A percentile compares a stretch with the other conserved stretches of the same genome.
phyloP scores from a whole-genome alignment of 805 yeast species.

The Candida easanensis region DNA sequence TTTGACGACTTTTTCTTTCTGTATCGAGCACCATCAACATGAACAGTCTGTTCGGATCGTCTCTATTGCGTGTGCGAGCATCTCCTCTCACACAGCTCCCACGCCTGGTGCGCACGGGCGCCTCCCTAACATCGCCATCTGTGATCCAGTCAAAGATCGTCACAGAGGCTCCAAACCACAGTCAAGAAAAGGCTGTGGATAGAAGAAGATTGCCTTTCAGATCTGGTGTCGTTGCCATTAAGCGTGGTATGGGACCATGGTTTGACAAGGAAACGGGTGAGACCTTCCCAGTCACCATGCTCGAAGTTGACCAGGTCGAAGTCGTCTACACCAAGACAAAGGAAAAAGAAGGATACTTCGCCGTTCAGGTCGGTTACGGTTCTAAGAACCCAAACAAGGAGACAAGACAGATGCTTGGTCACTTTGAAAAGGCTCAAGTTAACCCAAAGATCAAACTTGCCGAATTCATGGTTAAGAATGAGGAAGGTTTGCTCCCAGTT shows the following conservation, averaged over 20 bases:
- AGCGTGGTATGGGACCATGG: slow-evolving; percentile 88
- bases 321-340: slow-evolving; percentile 71
- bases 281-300: slow-evolving; percentile 78
- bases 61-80: slow-evolving; percentile 15
- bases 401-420: slow-evolving; percentile 66
- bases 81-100: slow-evolving; percentile 21
- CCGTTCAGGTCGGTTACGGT: slow-evolving; percentile 87
- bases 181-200: slow-evolving; percentile 64
- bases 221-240: slow-evolving; percentile 81
- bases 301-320: slow-evolving; percentile 86
- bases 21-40: slow-evolving; percentile 2
- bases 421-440: slow-evolving; percentile 73
- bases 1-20: not conserved
- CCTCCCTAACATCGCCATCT: slow-evolving; percentile 36
- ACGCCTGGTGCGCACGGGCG: slow-evolving; percentile 31
- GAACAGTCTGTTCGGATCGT: slow-evolving; percentile 16
- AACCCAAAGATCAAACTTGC: slow-evolving; percentile 75
- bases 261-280: slow-evolving; percentile 65
- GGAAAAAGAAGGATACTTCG: slow-evolving; percentile 74
- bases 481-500: slow-evolving; percentile 61
- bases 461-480: slow-evolving; percentile 77
- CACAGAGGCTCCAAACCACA: slow-evolving; percentile 56
- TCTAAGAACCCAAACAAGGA: slow-evolving; percentile 60
- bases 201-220: slow-evolving; percentile 73
- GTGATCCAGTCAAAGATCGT: slow-evolving; percentile 27